Evolutionary conservation across 164 flowering plant genomes (phyloP).

Genomic region (Warburgia ugandensis): DNA sequence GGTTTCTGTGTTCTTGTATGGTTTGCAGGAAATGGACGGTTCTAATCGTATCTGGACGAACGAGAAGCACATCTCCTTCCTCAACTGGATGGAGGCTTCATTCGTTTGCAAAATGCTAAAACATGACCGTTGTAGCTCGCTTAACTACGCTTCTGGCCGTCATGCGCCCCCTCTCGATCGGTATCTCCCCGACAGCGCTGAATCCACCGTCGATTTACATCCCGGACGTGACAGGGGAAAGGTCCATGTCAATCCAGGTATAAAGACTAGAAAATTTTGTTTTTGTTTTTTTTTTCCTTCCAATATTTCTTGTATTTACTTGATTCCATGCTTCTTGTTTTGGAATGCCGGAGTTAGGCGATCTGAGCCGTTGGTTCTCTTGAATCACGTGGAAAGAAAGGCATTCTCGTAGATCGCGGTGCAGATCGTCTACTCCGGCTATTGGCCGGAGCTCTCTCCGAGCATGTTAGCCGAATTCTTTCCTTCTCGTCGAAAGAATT

Average conservation of each 20-base stretch:
- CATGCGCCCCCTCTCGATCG: slow-evolving; percentile 38
- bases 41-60: slow-evolving; percentile 73
- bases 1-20: too few species aligned
- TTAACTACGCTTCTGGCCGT: slow-evolving; percentile 4
- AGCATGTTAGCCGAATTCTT: too few species aligned
- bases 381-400: not conserved
- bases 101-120: slow-evolving; percentile 48
- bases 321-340: too few species aligned
- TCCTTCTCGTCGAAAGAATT: too few species aligned
- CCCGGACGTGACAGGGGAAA: slow-evolving; percentile 1
- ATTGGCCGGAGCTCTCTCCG: too few species aligned
- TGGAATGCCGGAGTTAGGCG: too few species aligned
- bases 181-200: slow-evolving; percentile 41
- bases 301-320: too few species aligned
- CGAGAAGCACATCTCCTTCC: slow-evolving; percentile 45
- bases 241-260: not conserved
- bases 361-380: not conserved
- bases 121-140: slow-evolving; percentile 2
- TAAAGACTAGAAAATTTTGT: not conserved
- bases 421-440: not conserved
- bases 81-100: slow-evolving; percentile 47
- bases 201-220: slow-evolving; percentile 48
- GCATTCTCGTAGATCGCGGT: not conserved
- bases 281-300: too few species aligned
- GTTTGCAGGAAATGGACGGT: too few species aligned